Conservation (phyloP, 345 rosid genomes). For the Euclidium syriacum region DNA sequence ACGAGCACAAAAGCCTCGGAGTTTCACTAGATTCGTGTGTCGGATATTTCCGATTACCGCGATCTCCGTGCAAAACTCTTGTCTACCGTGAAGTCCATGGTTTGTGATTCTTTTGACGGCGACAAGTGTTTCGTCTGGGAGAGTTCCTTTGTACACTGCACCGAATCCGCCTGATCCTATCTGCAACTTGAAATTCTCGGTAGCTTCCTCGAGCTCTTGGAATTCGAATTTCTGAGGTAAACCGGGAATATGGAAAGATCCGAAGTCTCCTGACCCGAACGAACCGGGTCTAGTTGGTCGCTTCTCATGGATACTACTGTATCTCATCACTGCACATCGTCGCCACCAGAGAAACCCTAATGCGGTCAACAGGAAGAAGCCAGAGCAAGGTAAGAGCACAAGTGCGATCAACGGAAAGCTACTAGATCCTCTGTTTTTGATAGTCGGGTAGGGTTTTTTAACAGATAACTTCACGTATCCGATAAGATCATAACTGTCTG, state of each 20-base stretch:
- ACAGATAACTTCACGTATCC: conserved; percentile 27
- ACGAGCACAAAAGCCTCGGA: conserved; percentile 71
- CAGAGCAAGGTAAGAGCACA: conserved; percentile 64
- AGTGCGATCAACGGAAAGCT: conserved; percentile 49
- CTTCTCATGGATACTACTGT: conserved; percentile 30
- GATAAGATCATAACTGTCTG: conserved; percentile 29
- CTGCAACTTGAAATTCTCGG: conserved; percentile 49
- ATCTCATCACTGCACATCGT: conserved; percentile 35
- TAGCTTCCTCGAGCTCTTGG: conserved; percentile 56
- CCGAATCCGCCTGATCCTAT: conserved; percentile 88
- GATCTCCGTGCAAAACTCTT: conserved; percentile 72
- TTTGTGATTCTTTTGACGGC: conserved; percentile 72
- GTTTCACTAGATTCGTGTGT: conserved; percentile 70
- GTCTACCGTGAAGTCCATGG: conserved; percentile 59
- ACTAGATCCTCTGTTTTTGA: conserved; percentile 3
- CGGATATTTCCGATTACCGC: conserved; percentile 68
- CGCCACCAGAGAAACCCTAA: conserved; percentile 55
- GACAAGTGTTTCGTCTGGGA: conserved; percentile 42
- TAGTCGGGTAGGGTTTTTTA: background rate
- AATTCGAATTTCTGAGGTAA: conserved; percentile 60
- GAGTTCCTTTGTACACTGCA: conserved; percentile 54
- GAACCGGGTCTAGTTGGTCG: conserved; percentile 34
- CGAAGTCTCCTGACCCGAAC: conserved; percentile 56
- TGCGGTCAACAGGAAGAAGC: conserved; percentile 35
- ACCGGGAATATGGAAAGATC: conserved; percentile 65